A percentile compares a stretch with the other conserved stretches of the same genome.
These are phyloP conservation scores for Debaryomyces maramus DNA, from an alignment of 805 yeast genomes.

Conservation along the genomic window DNA sequence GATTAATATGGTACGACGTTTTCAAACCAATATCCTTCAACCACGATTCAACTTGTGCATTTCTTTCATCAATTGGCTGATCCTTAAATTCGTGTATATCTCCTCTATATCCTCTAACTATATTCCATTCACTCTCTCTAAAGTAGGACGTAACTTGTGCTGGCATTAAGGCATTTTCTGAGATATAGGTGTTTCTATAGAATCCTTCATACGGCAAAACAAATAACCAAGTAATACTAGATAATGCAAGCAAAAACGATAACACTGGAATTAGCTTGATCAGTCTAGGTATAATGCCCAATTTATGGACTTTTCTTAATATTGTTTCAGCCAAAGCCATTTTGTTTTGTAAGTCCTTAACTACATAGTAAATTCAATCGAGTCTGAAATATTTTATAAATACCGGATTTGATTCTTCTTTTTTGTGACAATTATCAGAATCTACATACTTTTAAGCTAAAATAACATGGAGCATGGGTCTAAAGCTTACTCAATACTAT, in stretches of 20 bases:
- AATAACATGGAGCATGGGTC: background rate
- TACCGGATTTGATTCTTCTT: too few relatives aligned
- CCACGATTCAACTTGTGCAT: slow-evolving; percentile 55
- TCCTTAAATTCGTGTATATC: slow-evolving; percentile 47
- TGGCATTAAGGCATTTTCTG: slow-evolving; percentile 96
- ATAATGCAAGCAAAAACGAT: slow-evolving; percentile 34
- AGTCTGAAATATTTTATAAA: background rate
- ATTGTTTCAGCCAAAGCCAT: slow-evolving; percentile 48
- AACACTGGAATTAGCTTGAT: slow-evolving; percentile 33
- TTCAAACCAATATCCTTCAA: slow-evolving; percentile 71
- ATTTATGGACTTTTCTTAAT: slow-evolving; percentile 38
- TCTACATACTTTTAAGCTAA: too few relatives aligned
- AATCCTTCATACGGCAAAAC: slow-evolving; percentile 79
- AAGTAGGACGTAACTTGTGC: slow-evolving; percentile 91
- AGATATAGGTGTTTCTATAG: slow-evolving; percentile 77
- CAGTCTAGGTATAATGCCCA: slow-evolving; percentile 38
- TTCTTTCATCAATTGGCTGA: slow-evolving; percentile 33
- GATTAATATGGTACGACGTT: slow-evolving; percentile 42
- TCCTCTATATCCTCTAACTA: slow-evolving; percentile 78
- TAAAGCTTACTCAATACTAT: slow-evolving; percentile 14
- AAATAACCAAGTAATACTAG: slow-evolving; percentile 46
- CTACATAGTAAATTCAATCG: background rate
- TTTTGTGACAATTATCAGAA: background rate
- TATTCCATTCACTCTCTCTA: slow-evolving; percentile 92
- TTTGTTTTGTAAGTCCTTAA: background rate